A percentile compares a stretch with the other conserved stretches of the same genome.
These are phyloP conservation scores for Phlebiopsis gigantea DNA, from an alignment of 768 basidiomycete genomes.

Conservation along the genomic window DNA sequence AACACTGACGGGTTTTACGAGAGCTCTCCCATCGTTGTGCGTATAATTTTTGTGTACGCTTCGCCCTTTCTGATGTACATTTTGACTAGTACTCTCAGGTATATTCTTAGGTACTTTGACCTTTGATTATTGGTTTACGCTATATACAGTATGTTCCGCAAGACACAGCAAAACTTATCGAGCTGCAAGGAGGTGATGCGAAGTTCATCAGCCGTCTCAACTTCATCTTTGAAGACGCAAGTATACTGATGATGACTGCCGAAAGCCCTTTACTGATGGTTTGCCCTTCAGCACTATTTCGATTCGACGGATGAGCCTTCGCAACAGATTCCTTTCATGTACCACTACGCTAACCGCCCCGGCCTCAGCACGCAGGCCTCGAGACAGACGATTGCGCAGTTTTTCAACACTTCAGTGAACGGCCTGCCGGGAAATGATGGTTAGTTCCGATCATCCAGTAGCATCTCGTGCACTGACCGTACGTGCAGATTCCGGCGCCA, in stretches of 20 bases:
- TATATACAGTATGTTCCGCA: constrained; percentile 52
- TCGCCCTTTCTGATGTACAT: neutral
- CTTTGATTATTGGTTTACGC: neutral
- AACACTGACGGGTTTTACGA: constrained; percentile 64
- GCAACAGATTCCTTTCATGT: constrained; percentile 67
- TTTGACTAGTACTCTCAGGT: constrained; percentile 52
- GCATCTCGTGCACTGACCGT: neutral
- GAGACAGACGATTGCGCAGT: constrained; percentile 48
- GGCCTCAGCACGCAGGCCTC: constrained; percentile 54
- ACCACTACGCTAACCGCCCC: constrained; percentile 60
- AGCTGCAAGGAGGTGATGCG: constrained; percentile 52
- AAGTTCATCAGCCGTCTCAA: constrained; percentile 51
- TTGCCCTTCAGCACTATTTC: constrained; percentile 43
- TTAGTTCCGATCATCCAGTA: constrained; percentile 19
- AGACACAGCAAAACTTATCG: constrained; percentile 56
- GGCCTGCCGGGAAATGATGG: constrained; percentile 67
- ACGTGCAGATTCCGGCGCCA: constrained; percentile 33
- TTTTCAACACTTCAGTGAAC: constrained; percentile 49
- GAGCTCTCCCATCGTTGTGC: constrained; percentile 53
- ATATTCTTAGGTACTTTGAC: constrained; percentile 10
- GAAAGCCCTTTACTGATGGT: neutral
- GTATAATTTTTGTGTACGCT: neutral
- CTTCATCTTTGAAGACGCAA: constrained; percentile 32
- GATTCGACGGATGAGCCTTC: constrained; percentile 62
- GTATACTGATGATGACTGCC: neutral